Evolutionary conservation across 768 basidiomycete species (phyloP).

Genomic region (Cytidiella melzeri): DNA sequence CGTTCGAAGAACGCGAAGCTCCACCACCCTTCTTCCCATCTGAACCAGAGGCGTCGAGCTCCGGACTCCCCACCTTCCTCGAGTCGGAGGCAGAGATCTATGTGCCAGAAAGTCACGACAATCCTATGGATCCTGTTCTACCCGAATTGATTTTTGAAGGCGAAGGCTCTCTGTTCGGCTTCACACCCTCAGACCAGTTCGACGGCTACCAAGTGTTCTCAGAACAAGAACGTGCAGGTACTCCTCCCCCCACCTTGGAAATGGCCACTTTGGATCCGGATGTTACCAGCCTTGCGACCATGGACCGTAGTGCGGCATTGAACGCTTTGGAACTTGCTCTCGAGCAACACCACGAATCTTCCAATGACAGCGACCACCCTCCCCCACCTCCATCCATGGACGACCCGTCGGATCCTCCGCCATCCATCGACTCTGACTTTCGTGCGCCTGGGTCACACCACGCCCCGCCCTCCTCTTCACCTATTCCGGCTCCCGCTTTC

Average conservation of each 20-base stretch:
- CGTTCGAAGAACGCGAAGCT: slow-evolving; percentile 78
- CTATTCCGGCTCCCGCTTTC: slow-evolving; percentile 15
- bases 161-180: slow-evolving; percentile 78
- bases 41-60: slow-evolving; percentile 21
- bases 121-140: slow-evolving; percentile 25
- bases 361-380: slow-evolving; percentile 38
- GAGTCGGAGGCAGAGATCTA: slow-evolving; percentile 48
- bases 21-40: slow-evolving; percentile 59
- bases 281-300: slow-evolving; percentile 57
- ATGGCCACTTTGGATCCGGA: slow-evolving; percentile 69
- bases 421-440: slow-evolving; percentile 79
- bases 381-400: slow-evolving; percentile 82
- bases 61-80: slow-evolving; percentile 31
- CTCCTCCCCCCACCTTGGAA: slow-evolving; percentile 73
- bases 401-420: slow-evolving; percentile 84
- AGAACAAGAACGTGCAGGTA: slow-evolving; percentile 46
- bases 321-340: slow-evolving; percentile 55
- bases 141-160: slow-evolving; percentile 44
- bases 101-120: slow-evolving; percentile 43
- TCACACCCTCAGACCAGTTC: slow-evolving; percentile 64
- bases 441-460: slow-evolving; percentile 26
- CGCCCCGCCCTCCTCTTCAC: slow-evolving; percentile 15
- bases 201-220: slow-evolving; percentile 58
- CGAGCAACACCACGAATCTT: slow-evolving; percentile 34
- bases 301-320: slow-evolving; percentile 47